Percentiles rank a stretch among this genome's conserved stretches.
Evolutionary conservation across 2,329 filamentous ascomycete genomes (phyloP).

Genomic region (Metarhizium robertsii): DNA sequence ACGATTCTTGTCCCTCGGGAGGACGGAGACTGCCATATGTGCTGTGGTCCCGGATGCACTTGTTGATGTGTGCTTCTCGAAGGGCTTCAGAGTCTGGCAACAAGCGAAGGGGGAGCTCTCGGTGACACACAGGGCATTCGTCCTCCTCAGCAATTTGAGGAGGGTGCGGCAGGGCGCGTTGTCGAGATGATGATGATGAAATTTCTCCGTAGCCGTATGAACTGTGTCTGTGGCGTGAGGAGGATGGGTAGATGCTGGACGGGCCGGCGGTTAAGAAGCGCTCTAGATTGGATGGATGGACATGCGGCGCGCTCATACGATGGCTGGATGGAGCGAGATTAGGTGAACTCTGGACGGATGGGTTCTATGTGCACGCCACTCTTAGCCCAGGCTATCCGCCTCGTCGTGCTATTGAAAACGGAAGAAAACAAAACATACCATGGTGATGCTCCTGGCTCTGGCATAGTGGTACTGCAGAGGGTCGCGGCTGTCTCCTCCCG

Average conservation of each 20-base stretch:
- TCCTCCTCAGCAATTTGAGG: constrained; percentile 60
- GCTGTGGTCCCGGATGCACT: constrained; percentile 48
- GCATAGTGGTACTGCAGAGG: constrained; percentile 22
- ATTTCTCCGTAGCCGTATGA: constrained; percentile 15
- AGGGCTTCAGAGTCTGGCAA: constrained; percentile 44
- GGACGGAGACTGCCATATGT: constrained; percentile 30
- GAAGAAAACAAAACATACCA: constrained; percentile 30
- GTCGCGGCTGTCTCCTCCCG: constrained; percentile 22
- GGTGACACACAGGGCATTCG: constrained; percentile 69
- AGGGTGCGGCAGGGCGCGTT: constrained; percentile 31
- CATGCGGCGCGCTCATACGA: constrained; percentile 20
- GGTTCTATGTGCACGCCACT: constrained; percentile 4
- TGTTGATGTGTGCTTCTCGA: constrained; percentile 48
- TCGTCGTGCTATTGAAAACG: too few species aligned
- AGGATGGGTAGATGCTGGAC: constrained; percentile 10
- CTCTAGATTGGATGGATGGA: constrained; percentile 23
- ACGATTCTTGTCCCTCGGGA: constrained; percentile 12
- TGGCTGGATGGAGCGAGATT: constrained; percentile 16
- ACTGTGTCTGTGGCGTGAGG: constrained; percentile 22
- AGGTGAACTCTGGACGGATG: constrained; percentile 11
- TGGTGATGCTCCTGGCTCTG: constrained; percentile 36
- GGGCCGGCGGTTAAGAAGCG: constrained; percentile 21
- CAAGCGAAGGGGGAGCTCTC: constrained; percentile 52
- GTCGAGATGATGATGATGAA: constrained; percentile 27
- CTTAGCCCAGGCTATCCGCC: background rate